These are phyloP conservation scores for Ceratocystis cacaofunesta DNA, from an alignment of 2,329 filamentous ascomycete species.

Conservation along the genomic window DNA sequence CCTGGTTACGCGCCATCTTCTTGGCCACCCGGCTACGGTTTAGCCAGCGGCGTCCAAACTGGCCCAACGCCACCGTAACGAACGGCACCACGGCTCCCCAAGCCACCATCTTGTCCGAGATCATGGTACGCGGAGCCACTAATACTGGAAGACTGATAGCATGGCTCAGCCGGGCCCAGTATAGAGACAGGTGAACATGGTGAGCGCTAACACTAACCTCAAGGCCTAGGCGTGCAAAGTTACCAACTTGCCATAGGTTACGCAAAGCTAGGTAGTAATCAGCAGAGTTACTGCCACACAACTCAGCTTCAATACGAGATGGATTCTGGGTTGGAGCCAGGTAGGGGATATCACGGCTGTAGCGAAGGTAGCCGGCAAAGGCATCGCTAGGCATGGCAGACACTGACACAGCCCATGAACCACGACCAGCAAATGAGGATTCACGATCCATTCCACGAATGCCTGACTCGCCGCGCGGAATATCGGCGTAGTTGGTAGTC, in stretches of 20 bases:
- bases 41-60: constrained; percentile 22
- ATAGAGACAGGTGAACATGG: constrained; percentile 31
- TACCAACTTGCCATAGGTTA: constrained; percentile 29
- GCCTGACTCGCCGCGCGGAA: constrained; percentile 24
- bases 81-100: constrained; percentile 29
- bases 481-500: constrained; percentile 22
- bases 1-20: constrained; percentile 1
- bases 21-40: constrained; percentile 23
- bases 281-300: constrained; percentile 26
- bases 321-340: constrained; percentile 19
- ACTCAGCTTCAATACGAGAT: constrained; percentile 30
- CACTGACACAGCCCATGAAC: constrained; percentile 30
- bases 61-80: constrained; percentile 25
- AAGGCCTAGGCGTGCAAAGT: constrained; percentile 30
- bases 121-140: constrained; percentile 20
- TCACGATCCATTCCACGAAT: constrained; percentile 28
- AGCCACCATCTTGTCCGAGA: constrained; percentile 25
- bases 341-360: constrained; percentile 25
- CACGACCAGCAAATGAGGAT: constrained; percentile 19
- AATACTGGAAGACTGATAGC: constrained; percentile 12
- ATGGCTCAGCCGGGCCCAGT: constrained; percentile 34
- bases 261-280: constrained; percentile 29
- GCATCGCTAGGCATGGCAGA: constrained; percentile 21
- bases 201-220: constrained; percentile 30
- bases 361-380: constrained; percentile 26